phyloP scores from a whole-genome alignment of 2,329 filamentous ascomycete species.

The Sporothrix protearum region DNA sequence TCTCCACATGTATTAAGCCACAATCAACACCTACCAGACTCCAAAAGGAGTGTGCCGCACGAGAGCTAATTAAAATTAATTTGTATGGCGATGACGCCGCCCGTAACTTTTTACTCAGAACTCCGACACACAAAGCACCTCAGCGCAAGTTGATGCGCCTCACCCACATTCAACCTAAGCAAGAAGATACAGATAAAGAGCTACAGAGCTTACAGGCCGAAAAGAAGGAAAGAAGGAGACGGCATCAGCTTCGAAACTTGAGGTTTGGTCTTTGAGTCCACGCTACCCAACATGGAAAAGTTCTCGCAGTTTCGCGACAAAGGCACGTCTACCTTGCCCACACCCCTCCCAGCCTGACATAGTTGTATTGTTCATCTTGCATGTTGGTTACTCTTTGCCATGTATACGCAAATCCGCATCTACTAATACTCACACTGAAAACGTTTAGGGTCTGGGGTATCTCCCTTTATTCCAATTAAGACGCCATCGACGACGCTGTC shows the following conservation, averaged over 20 bases:
- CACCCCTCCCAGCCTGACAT: no score
- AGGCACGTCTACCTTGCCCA: constrained; percentile 50
- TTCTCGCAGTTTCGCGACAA: constrained; percentile 89
- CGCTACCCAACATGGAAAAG: constrained; percentile 68
- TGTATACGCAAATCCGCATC: background rate
- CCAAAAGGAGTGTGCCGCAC: no score
- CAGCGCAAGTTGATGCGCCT: background rate
- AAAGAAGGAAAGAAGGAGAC: background rate
- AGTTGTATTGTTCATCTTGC: no score
- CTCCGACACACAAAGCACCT: background rate
- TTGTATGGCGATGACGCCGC: background rate
- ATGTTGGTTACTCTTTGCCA: background rate
- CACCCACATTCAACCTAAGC: background rate
- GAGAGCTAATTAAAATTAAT: background rate
- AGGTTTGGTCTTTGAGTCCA: background rate
- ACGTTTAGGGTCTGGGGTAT: constrained; percentile 79
- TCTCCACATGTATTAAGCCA: constrained; percentile 19
- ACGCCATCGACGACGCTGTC: constrained; percentile 59
- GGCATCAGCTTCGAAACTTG: background rate
- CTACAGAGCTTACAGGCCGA: background rate
- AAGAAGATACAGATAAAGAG: background rate
- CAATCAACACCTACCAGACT: background rate
- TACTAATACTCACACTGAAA: background rate
- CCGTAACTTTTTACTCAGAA: background rate
- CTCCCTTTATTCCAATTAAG: constrained; percentile 84